These are phyloP conservation scores for Rhodamnia argentea DNA, from an alignment of 345 rosid species.

Conservation along the genomic window DNA sequence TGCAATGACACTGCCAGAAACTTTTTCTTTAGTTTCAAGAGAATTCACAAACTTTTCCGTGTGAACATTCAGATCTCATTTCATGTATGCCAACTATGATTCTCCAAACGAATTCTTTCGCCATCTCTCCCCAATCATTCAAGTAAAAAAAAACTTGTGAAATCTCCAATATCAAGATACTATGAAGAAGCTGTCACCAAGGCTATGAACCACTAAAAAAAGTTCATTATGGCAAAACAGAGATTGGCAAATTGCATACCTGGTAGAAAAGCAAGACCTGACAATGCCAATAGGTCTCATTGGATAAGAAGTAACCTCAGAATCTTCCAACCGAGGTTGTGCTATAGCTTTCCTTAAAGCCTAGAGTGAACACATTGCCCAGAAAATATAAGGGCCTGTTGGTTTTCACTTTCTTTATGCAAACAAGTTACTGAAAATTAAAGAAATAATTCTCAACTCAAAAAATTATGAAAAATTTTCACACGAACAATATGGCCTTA, in stretches of 20 bases:
- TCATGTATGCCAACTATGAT: background rate
- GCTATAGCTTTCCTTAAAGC: slow-evolving; percentile 63
- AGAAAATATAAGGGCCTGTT: background rate
- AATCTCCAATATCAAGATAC: background rate
- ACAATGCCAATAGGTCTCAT: slow-evolving; percentile 68
- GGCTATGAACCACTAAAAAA: background rate
- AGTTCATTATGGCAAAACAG: background rate
- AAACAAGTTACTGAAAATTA: background rate
- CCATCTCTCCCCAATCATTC: background rate
- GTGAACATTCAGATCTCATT: background rate
- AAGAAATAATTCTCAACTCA: background rate
- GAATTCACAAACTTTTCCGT: background rate
- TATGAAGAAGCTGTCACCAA: background rate
- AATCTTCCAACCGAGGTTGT: slow-evolving; percentile 19
- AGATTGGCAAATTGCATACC: slow-evolving; percentile 11
- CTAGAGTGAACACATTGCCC: slow-evolving; percentile 12
- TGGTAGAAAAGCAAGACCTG: slow-evolving; percentile 79
- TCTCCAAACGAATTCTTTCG: background rate
- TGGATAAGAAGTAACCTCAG: slow-evolving; percentile 44
- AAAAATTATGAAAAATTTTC: too few relatives aligned
- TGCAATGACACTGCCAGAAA: background rate
- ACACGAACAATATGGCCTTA: background rate
- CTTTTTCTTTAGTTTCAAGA: background rate
- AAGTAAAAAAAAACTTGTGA: background rate
- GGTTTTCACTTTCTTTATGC: background rate